Evolutionary conservation across 768 basidiomycete genomes (phyloP), one percentile per base, ranked within the genome.

Genomic region (Calvatia gigantea): DNA sequence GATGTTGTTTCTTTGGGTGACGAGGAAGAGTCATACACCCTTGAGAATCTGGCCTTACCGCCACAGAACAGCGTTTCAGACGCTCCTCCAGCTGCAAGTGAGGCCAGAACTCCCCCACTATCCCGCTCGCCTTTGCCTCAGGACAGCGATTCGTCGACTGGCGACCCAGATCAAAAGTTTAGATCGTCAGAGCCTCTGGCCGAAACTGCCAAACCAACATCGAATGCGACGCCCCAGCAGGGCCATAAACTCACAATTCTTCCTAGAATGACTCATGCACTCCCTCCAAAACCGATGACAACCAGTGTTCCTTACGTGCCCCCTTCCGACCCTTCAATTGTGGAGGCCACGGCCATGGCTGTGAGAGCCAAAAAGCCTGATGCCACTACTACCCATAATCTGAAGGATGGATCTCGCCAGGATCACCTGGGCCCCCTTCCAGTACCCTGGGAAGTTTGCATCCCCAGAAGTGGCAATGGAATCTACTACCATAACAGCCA

Each of bases 1-100:
- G 77, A 80, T 62, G 78, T 85, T 51, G 83, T 90, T 61, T 89
- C 87, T 45, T 76, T 89, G 27, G 87, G 87, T 59, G 86, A 87
- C 62, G 85, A 89, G 51, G 86, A 87, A 46, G 83, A 86, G 58
- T 73, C 77, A 57, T 79, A 64, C 76, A 80, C 62, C 62, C 61
- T 29, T 65, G 57, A 58, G 51, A 45, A 53, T 28, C 33, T 33
- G 7, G 31, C 41, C 31, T 7, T n/a, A n/a, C 23, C 49, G 29
- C 47, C 50, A 29, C 56, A 57, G 50, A 50, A 51, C n/a, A 41
- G 41, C 41, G n/a, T 29, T 25, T 47, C 41, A 21, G 39, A 27
- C 35, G 46, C 31, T 33, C 28, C 43, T n/a, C 31, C 43, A 27
- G 33, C 23, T 25, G 17, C 37, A n/a, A 29, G 17, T 9, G 21